Percentiles rank a stretch among this genome's conserved stretches.
phyloP scores from a whole-genome alignment of 2,329 filamentous ascomycete species.

The Stylonectria norvegica region DNA sequence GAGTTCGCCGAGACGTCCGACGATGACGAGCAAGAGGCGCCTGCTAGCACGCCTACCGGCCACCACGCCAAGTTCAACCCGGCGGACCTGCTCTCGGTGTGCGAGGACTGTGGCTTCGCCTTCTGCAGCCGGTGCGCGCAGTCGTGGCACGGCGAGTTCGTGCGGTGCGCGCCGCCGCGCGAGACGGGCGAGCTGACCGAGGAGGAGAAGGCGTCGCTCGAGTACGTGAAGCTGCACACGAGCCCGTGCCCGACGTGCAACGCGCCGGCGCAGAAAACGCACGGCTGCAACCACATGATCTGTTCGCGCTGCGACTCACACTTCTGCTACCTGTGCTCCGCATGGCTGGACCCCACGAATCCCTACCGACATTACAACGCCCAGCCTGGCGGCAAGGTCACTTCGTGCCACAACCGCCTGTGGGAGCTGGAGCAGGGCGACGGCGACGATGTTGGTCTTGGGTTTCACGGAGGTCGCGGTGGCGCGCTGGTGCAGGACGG shows the following conservation, averaged over 20 bases:
- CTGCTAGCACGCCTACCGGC: slow-evolving; percentile 20
- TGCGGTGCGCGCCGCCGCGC: slow-evolving; percentile 63
- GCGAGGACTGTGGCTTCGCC: slow-evolving; percentile 83
- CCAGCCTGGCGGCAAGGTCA: slow-evolving; percentile 46
- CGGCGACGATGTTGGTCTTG: slow-evolving; percentile 49
- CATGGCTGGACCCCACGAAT: slow-evolving; percentile 78
- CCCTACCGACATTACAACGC: slow-evolving; percentile 89
- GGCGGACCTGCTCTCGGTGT: slow-evolving; percentile 72
- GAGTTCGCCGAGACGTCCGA: slow-evolving; percentile 57
- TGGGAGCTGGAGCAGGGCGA: slow-evolving; percentile 90
- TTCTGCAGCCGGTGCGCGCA: slow-evolving; percentile 71
- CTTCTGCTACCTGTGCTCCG: slow-evolving; percentile 90
- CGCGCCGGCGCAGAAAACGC: slow-evolving; percentile 81
- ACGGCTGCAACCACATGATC: slow-evolving; percentile 96
- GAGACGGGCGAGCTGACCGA: slow-evolving; percentile 68
- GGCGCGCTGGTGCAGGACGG: no score
- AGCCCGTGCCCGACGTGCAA: slow-evolving; percentile 86
- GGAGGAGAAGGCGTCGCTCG: slow-evolving; percentile 81
- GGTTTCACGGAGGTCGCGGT: slow-evolving; percentile 40
- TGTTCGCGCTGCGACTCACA: slow-evolving; percentile 87
- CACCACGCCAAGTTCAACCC: slow-evolving; percentile 35
- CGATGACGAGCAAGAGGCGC: slow-evolving; percentile 29
- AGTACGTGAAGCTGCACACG: slow-evolving; percentile 78
- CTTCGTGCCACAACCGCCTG: slow-evolving; percentile 75
- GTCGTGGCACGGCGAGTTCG: slow-evolving; percentile 91